Conservation (phyloP, 2,329 filamentous ascomycete species). For the Fusarium napiforme region DNA sequence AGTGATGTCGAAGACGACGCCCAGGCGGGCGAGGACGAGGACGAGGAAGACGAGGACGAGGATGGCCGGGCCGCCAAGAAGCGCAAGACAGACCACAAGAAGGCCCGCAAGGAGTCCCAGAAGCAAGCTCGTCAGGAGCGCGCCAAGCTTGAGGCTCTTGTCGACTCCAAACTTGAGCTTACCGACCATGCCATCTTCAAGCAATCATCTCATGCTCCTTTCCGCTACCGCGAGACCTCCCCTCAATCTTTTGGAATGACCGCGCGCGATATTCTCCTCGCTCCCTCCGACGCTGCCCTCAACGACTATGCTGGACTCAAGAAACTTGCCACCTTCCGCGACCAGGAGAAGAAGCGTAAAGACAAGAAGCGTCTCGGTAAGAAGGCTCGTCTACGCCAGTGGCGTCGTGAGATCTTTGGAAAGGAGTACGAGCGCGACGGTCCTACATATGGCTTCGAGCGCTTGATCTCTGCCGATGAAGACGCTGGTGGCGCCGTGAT, state of each 20-base stretch:
- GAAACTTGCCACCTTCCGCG: slow-evolving; percentile 91
- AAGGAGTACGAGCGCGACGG: slow-evolving; percentile 66
- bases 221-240: slow-evolving; percentile 95
- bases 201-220: slow-evolving; percentile 54
- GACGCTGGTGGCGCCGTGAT: slow-evolving; percentile 41
- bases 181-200: slow-evolving; percentile 71
- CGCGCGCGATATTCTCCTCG: slow-evolving; percentile 86
- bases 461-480: slow-evolving; percentile 46
- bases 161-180: slow-evolving; percentile 83
- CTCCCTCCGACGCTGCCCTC: slow-evolving; percentile 84
- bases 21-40: slow-evolving; percentile 47
- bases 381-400: slow-evolving; percentile 89
- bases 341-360: slow-evolving; percentile 86
- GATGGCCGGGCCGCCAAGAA: slow-evolving; percentile 64
- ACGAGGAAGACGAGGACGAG: slow-evolving; percentile 55
- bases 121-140: slow-evolving; percentile 83
- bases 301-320: slow-evolving; percentile 95
- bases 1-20: slow-evolving; percentile 57
- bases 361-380: slow-evolving; percentile 92
- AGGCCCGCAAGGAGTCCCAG: slow-evolving; percentile 68
- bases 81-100: slow-evolving; percentile 70
- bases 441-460: slow-evolving; percentile 68
- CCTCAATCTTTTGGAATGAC: slow-evolving; percentile 91
- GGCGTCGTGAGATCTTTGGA: slow-evolving; percentile 76
- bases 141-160: slow-evolving; percentile 83